Percentiles rank a stretch among this genome's conserved stretches.
These are phyloP conservation scores for Dioscorea zingiberensis DNA, from an alignment of 106 monocot species.

Conservation along the genomic window DNA sequence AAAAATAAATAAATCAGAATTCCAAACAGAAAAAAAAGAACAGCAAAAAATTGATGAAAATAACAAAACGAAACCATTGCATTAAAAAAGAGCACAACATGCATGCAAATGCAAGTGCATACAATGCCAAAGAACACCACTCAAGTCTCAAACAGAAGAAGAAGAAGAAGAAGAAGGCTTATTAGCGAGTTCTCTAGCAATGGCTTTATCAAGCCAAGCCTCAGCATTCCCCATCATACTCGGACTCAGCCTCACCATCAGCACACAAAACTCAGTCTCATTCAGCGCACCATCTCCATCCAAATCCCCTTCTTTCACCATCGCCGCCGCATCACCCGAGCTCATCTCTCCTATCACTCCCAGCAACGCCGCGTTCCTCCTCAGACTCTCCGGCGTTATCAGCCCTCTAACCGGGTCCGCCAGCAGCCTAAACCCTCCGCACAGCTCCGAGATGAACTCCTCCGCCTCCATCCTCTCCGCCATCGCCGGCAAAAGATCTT, in stretches of 20 bases:
- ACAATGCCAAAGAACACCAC: too few relatives aligned
- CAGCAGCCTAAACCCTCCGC: slow-evolving; percentile 59
- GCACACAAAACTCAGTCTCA: slow-evolving; percentile 1
- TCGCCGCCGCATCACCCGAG: not conserved
- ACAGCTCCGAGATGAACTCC: slow-evolving; percentile 48
- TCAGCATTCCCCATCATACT: slow-evolving; percentile 28
- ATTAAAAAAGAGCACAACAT: too few relatives aligned
- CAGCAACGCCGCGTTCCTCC: slow-evolving; percentile 28
- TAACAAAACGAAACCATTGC: too few relatives aligned
- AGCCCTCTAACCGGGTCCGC: slow-evolving; percentile 40
- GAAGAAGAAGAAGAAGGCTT: not conserved
- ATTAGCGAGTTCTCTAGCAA: slow-evolving; percentile 21
- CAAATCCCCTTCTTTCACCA: not conserved
- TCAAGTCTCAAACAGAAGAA: too few relatives aligned
- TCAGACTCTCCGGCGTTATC: slow-evolving; percentile 67
- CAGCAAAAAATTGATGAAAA: too few relatives aligned
- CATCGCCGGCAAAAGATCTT: slow-evolving; percentile 64
- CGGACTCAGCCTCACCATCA: not conserved
- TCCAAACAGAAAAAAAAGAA: too few relatives aligned
- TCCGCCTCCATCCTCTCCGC: slow-evolving; percentile 44
- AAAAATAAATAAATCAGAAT: too few relatives aligned
- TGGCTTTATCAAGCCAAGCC: slow-evolving; percentile 48
- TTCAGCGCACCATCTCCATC: not conserved
- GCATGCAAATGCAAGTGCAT: not conserved
- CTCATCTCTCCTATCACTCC: not conserved